Conservation (phyloP, 805 yeast species). For the Barnettozyma salicaria region DNA sequence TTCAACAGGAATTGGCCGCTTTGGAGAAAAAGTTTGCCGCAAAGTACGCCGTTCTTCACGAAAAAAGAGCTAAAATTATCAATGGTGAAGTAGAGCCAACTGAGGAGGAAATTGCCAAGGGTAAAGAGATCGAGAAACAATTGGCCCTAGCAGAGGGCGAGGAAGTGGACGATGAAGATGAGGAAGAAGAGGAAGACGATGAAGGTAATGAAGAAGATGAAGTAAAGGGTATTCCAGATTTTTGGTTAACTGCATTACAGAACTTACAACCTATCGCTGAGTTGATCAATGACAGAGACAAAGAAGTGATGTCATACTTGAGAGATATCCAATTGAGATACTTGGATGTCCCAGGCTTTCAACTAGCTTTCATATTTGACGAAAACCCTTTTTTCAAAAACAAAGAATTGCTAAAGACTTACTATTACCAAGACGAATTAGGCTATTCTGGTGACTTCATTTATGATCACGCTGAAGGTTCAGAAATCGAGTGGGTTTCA, state of each 20-base stretch:
- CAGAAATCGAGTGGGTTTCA: constrained; percentile 75
- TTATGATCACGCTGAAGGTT: constrained; percentile 94
- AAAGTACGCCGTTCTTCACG: constrained; percentile 71
- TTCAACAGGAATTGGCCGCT: constrained; percentile 81
- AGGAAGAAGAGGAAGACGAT: constrained; percentile 36
- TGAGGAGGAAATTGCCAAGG: constrained; percentile 68
- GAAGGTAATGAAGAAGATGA: constrained; percentile 40
- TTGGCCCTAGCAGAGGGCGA: constrained; percentile 40
- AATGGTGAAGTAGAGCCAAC: constrained; percentile 74
- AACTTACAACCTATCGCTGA: constrained; percentile 78
- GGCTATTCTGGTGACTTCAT: constrained; percentile 95
- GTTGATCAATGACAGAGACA: constrained; percentile 83
- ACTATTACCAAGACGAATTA: constrained; percentile 88
- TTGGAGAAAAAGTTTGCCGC: constrained; percentile 75
- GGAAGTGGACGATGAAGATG: constrained; percentile 38
- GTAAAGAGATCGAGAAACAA: constrained; percentile 62
- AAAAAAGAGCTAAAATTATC: constrained; percentile 65
- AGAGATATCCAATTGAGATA: constrained; percentile 73
- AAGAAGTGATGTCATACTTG: constrained; percentile 69
- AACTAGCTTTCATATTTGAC: constrained; percentile 73
- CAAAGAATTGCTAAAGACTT: constrained; percentile 69
- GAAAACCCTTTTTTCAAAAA: constrained; percentile 75
- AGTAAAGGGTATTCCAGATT: constrained; percentile 78
- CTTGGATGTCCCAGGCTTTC: constrained; percentile 81
- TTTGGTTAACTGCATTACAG: constrained; percentile 95